These are phyloP conservation scores for Fabrea salina DNA, from an alignment of 169 alveolate species.

Conservation along the genomic window DNA sequence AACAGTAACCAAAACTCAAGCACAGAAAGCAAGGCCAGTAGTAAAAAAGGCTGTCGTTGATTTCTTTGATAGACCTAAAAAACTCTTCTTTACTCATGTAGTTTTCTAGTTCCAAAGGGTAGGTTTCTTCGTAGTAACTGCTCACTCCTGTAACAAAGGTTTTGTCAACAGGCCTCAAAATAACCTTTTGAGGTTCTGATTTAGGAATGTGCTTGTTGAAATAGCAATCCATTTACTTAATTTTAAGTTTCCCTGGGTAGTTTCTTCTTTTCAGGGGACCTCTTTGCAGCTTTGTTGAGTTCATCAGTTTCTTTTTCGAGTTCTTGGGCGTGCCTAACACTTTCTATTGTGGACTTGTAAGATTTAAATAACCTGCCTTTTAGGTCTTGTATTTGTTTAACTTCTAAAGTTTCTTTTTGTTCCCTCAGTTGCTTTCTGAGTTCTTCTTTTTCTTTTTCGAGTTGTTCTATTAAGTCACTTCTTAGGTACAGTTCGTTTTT, in stretches of 20 bases:
- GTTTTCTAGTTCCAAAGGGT: background rate
- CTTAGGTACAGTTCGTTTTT: background rate
- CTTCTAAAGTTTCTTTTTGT: background rate
- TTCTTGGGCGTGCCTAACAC: background rate
- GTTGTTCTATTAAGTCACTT: background rate
- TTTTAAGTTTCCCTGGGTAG: no score
- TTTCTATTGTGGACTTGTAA: background rate
- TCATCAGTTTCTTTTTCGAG: background rate
- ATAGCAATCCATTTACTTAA: constrained; percentile 32
- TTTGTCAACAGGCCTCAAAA: constrained; percentile 9
- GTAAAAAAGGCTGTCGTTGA: constrained; percentile 8
- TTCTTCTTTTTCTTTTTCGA: background rate
- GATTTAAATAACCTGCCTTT: background rate
- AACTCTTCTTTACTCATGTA: background rate
- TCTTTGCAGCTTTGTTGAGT: background rate
- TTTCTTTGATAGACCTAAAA: background rate
- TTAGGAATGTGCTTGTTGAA: constrained; percentile 22
- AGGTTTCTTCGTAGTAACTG: constrained; percentile 17
- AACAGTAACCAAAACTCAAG: constrained; percentile 16
- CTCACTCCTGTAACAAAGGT: constrained; percentile 21
- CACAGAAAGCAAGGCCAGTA: constrained; percentile 33
- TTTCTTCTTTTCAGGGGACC: background rate
- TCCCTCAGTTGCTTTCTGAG: background rate
- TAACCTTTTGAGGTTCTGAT: background rate
- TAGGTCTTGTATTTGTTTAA: background rate